A percentile compares a stretch with the other conserved stretches of the same genome.
Evolutionary conservation across 2,329 filamentous ascomycete genomes (phyloP).

Genomic region (Fusarium illudens): DNA sequence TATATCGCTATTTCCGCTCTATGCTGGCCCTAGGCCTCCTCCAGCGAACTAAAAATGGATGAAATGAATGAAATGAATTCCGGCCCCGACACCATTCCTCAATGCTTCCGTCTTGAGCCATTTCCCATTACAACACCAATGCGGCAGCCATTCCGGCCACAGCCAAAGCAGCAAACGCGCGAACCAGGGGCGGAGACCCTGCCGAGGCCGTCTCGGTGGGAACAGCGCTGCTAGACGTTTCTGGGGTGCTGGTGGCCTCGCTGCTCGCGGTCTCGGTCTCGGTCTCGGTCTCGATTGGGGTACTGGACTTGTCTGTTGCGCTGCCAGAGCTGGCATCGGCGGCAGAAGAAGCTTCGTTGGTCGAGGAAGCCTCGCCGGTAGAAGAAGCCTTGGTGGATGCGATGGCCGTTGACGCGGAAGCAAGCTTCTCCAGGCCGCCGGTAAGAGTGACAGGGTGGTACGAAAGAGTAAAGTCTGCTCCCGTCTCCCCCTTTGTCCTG

Average conservation of each 20-base stretch:
- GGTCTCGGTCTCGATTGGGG: neutral
- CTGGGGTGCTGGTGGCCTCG: neutral
- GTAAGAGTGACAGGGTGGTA: conserved; percentile 8
- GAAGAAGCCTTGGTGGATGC: neutral
- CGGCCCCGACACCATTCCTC: neutral
- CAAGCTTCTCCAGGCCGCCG: neutral
- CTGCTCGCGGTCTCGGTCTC: neutral
- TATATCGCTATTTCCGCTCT: neutral
- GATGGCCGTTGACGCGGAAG: neutral
- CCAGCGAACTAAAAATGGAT: neutral
- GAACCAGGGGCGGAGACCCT: neutral
- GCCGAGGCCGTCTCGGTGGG: neutral
- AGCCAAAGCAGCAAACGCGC: neutral
- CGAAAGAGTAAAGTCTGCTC: conserved; percentile 4
- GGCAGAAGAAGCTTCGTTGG: neutral
- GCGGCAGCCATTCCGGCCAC: neutral
- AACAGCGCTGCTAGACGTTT: neutral
- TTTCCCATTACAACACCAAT: neutral
- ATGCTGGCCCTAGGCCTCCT: neutral
- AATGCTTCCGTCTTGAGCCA: neutral
- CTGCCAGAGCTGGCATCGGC: neutral
- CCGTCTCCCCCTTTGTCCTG: conserved; percentile 9
- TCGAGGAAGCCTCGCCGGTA: neutral
- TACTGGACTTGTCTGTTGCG: neutral
- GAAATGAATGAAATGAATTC: neutral